phyloP scores from a whole-genome alignment of 139 green algal species.

The Pleodorina starrii region DNA sequence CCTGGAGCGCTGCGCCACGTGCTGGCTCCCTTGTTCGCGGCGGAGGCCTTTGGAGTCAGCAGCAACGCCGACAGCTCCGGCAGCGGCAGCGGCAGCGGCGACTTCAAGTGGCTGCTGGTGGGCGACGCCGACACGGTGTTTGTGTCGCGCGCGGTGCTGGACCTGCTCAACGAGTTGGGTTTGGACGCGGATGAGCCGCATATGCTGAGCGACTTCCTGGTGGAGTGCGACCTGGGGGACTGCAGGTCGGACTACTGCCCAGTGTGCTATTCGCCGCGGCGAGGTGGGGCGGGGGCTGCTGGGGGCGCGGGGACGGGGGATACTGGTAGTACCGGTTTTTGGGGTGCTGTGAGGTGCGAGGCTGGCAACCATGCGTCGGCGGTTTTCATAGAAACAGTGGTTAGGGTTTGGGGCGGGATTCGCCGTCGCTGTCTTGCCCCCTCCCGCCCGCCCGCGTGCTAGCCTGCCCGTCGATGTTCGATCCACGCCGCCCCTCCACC shows the following conservation, averaged over 20 bases:
- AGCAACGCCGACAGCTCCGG: too few relatives aligned
- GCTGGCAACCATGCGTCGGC: too few relatives aligned
- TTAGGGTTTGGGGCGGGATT: too few relatives aligned
- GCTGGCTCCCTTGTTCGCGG: not conserved
- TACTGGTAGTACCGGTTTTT: too few relatives aligned
- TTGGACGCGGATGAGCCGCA: not conserved
- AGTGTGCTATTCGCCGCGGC: not conserved
- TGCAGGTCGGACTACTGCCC: not conserved
- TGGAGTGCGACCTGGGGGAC: not conserved
- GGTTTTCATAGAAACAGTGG: too few relatives aligned
- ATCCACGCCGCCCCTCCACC: not conserved
- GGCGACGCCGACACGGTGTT: slow-evolving; percentile 12
- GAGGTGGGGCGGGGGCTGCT: not conserved
- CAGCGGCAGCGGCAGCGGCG: not conserved
- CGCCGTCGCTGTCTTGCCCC: too few relatives aligned
- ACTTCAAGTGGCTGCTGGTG: slow-evolving; percentile 14
- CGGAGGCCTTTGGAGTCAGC: not conserved
- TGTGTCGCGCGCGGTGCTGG: not conserved
- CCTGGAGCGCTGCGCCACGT: not conserved
- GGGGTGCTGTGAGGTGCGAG: too few relatives aligned
- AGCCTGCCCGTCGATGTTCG: too few relatives aligned
- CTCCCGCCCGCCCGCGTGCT: too few relatives aligned
- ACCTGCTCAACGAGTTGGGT: not conserved
- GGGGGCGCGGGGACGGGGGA: too few relatives aligned
- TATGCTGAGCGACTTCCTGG: not conserved